A percentile compares a stretch with the other conserved stretches of the same genome.
Evolutionary conservation across 2,329 filamentous ascomycete genomes (phyloP).

Genomic region (Nakataea oryzae): DNA sequence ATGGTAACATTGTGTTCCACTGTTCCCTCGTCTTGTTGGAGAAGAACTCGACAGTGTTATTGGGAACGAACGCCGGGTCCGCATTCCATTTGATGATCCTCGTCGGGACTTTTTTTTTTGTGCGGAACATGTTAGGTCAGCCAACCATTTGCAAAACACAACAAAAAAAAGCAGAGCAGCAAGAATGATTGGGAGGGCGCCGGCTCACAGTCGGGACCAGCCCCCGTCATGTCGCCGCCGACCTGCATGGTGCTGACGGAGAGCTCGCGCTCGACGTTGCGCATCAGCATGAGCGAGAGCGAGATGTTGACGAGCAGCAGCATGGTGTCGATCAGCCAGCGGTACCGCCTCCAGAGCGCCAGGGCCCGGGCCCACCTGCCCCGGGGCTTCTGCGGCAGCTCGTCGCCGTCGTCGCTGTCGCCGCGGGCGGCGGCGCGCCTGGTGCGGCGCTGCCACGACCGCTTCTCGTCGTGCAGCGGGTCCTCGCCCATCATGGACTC

Average conservation of each 20-base stretch:
- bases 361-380: conserved; percentile 7
- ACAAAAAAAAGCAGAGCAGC: neutral
- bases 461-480: no score
- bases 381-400: neutral
- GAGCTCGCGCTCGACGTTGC: conserved; percentile 5
- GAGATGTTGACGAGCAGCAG: conserved; percentile 19
- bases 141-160: neutral
- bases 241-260: conserved; percentile 18
- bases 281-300: conserved; percentile 15
- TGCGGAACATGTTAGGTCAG: conserved; percentile 3
- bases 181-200: no score
- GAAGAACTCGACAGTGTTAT: conserved; percentile 26
- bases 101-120: conserved; percentile 20
- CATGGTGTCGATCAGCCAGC: conserved; percentile 20
- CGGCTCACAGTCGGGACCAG: conserved; percentile 22
- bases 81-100: conserved; percentile 25
- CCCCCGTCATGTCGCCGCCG: conserved; percentile 25
- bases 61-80: conserved; percentile 26
- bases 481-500: no score
- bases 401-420: no score
- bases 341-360: conserved; percentile 12
- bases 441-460: no score
- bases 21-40: conserved; percentile 21
- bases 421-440: no score
- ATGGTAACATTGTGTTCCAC: conserved; percentile 29